A percentile compares a stretch with the other conserved stretches of the same genome.
phyloP scores from a whole-genome alignment of 1,284 basidiomycete genomes.

The Pseudozyma hubeiensis region DNA sequence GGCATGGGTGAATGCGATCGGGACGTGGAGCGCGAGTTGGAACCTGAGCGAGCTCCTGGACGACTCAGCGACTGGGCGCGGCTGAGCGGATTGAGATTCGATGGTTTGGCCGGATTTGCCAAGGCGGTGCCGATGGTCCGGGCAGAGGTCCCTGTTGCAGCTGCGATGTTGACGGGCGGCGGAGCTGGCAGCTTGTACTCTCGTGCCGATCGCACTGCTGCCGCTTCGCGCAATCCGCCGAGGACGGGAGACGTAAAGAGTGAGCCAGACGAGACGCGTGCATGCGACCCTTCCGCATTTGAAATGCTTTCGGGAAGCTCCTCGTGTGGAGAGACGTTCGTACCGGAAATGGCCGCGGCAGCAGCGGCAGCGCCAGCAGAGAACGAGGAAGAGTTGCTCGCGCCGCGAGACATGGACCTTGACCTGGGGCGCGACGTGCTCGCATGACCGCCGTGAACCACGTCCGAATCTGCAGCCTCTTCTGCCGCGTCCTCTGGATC shows the following conservation, averaged over 20 bases:
- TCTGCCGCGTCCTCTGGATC: slow-evolving; percentile 29
- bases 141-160: slow-evolving; percentile 24
- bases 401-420: slow-evolving; percentile 30
- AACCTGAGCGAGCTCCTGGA: slow-evolving; percentile 63
- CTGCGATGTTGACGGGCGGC: slow-evolving; percentile 44
- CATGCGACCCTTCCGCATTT: slow-evolving; percentile 11
- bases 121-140: slow-evolving; percentile 30
- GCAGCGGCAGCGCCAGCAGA: slow-evolving; percentile 41
- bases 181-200: slow-evolving; percentile 55
- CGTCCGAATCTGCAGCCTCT: slow-evolving; percentile 2
- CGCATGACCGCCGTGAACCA: slow-evolving; percentile 3
- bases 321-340: slow-evolving; percentile 8
- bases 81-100: slow-evolving; percentile 49
- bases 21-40: slow-evolving; percentile 93
- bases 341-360: slow-evolving; percentile 27
- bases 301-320: slow-evolving; percentile 3
- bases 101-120: slow-evolving; percentile 38
- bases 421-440: slow-evolving; percentile 12
- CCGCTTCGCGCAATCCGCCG: slow-evolving; percentile 36
- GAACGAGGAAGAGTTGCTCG: slow-evolving; percentile 32
- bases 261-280: slow-evolving; percentile 23
- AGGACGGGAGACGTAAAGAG: slow-evolving; percentile 41
- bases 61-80: slow-evolving; percentile 42
- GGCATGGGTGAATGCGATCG: slow-evolving; percentile 94
- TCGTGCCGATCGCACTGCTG: slow-evolving; percentile 32